Percentiles rank a stretch among this genome's conserved stretches.
Evolutionary conservation across 2,329 filamentous ascomycete genomes (phyloP).

Genomic region (Stemphylium beticola): DNA sequence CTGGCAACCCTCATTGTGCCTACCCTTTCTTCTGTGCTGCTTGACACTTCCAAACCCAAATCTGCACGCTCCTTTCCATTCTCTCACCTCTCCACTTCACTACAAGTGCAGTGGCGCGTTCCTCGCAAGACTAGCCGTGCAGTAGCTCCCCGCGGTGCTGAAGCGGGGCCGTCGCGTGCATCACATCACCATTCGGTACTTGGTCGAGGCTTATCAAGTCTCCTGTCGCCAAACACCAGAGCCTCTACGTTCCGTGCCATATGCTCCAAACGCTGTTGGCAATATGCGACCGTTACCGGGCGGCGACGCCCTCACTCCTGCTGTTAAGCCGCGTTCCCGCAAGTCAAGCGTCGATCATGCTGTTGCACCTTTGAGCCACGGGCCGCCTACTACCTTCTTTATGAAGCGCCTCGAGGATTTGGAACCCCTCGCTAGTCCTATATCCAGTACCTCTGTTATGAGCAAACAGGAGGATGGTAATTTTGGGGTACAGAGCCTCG

Average conservation of each 20-base stretch:
- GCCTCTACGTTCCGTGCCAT: constrained; percentile 1
- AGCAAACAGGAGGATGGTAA: constrained; percentile 50
- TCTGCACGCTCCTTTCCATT: background rate
- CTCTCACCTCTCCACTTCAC: background rate
- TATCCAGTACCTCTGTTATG: constrained; percentile 19
- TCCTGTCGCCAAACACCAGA: background rate
- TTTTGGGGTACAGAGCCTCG: constrained; percentile 64
- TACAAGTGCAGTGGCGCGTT: constrained; percentile 11
- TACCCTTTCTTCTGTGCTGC: constrained; percentile 6
- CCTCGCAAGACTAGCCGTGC: constrained; percentile 17
- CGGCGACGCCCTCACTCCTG: constrained; percentile 43
- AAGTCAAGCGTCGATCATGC: constrained; percentile 48
- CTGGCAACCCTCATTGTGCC: constrained; percentile 7
- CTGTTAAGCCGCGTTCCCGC: constrained; percentile 43
- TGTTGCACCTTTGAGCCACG: constrained; percentile 37
- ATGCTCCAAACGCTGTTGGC: constrained; percentile 9
- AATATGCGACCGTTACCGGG: constrained; percentile 45
- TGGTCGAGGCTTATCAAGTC: constrained; percentile 10
- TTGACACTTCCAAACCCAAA: background rate
- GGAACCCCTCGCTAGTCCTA: constrained; percentile 47
- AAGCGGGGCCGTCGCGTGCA: constrained; percentile 22
- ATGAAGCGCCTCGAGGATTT: constrained; percentile 61
- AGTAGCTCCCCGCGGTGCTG: constrained; percentile 24
- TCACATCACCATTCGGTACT: constrained; percentile 15
- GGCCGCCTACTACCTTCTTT: constrained; percentile 66